Percentiles rank a stretch among this genome's conserved stretches.
Conservation (phyloP, 148 eudicot genomes). For the Selenicereus undatus region DNA sequence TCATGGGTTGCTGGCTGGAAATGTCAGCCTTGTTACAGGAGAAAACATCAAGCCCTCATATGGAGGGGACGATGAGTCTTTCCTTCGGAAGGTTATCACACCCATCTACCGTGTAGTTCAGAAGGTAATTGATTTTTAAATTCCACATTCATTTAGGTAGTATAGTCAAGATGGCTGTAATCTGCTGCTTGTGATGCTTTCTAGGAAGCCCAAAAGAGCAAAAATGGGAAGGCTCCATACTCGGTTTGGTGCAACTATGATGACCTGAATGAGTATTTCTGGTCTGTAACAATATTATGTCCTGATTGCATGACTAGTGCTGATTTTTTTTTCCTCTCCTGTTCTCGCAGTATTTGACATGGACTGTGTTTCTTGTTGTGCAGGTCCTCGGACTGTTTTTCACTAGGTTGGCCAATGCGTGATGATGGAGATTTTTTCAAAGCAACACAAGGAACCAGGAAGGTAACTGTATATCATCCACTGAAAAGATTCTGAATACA, state of each 20-base stretch:
- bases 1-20: slow-evolving; percentile 90
- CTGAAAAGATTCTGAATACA: not conserved
- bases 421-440: slow-evolving; percentile 88
- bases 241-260: slow-evolving; percentile 93
- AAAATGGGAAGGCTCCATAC: slow-evolving; percentile 83
- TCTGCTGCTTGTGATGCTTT: slow-evolving; percentile 24
- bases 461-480: slow-evolving; percentile 36
- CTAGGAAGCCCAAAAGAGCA: slow-evolving; percentile 78
- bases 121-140: slow-evolving; percentile 41
- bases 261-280: slow-evolving; percentile 86
- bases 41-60: slow-evolving; percentile 94
- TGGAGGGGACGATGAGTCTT: slow-evolving; percentile 94
- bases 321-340: not conserved
- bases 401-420: slow-evolving; percentile 94
- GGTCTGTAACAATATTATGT: slow-evolving; percentile 40
- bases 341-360: slow-evolving; percentile 3
- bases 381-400: slow-evolving; percentile 86
- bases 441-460: slow-evolving; percentile 48
- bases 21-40: slow-evolving; percentile 93
- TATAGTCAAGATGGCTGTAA: slow-evolving; percentile 11
- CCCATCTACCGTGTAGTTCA: slow-evolving; percentile 80
- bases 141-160: not conserved
- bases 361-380: slow-evolving; percentile 4
- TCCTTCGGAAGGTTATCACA: slow-evolving; percentile 84
- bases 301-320: not conserved